Conservation (phyloP, 768 basidiomycete genomes). For the Xanthoconium stramineum region DNA sequence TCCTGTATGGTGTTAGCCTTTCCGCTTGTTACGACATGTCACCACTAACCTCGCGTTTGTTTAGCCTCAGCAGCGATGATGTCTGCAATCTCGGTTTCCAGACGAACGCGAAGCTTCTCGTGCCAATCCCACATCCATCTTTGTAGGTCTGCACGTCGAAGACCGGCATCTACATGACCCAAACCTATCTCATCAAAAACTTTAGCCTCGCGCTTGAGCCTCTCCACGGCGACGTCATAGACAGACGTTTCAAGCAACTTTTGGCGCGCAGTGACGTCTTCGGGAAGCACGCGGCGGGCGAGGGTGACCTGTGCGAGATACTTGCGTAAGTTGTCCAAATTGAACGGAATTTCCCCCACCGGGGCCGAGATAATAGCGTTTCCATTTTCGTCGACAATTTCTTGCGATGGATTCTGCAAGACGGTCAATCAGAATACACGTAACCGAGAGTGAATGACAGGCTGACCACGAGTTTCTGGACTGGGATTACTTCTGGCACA, state of each 20-base stretch:
- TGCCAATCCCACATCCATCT: slow-evolving; percentile 91
- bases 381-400: slow-evolving; percentile 18
- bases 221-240: slow-evolving; percentile 76
- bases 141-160: slow-evolving; percentile 53
- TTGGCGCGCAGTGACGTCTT: slow-evolving; percentile 72
- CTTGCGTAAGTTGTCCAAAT: slow-evolving; percentile 65
- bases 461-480: slow-evolving; percentile 45
- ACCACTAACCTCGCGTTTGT: slow-evolving; percentile 19
- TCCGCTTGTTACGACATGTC: not conserved
- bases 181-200: slow-evolving; percentile 58
- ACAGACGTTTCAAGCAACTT: slow-evolving; percentile 81
- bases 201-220: slow-evolving; percentile 62
- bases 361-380: slow-evolving; percentile 20
- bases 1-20: not conserved
- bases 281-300: slow-evolving; percentile 59
- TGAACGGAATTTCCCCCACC: slow-evolving; percentile 60
- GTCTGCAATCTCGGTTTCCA: slow-evolving; percentile 49
- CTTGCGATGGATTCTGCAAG: slow-evolving; percentile 16
- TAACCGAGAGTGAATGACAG: not conserved
- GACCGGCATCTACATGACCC: slow-evolving; percentile 39
- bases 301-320: slow-evolving; percentile 64
- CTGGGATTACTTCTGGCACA: slow-evolving; percentile 64
- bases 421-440: not conserved
- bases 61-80: slow-evolving; percentile 40
- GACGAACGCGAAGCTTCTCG: slow-evolving; percentile 46